Evolutionary conservation across 139 green algal species (phyloP), one percentile per base, ranked within the genome.

Genomic region (Picocystis salinarum): DNA sequence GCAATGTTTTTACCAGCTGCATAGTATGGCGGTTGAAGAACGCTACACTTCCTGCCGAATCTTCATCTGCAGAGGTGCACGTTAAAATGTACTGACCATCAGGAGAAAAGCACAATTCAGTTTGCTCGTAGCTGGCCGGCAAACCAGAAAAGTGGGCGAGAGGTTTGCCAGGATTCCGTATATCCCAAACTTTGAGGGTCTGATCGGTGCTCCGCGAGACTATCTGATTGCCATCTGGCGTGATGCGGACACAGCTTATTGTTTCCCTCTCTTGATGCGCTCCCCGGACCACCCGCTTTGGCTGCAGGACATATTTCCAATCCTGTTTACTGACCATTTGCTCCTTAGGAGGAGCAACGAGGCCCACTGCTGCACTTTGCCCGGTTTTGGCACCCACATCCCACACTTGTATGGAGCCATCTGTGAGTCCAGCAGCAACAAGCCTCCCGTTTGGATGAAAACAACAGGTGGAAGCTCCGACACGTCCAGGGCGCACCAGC

Each of bases 161-260:
- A n/a, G n/a, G n/a, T n/a, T n/a, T n/a, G n/a, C n/a, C n/a, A n/a
- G n/a, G n/a, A n/a, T n/a, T n/a, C n/a, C n/a, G n/a, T n/a, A 29
- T 18, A 46, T 10, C 33, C 34, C 19, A 23, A 36, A 85, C 45
- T 70, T 94, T 94, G 5, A 96, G 33, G 12, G 75, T 92, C 6
- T 58, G 66, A 47, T 97, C 87, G 27, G 56, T 69, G 19, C 48
- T 46, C 19, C 87, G 61, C 4, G 75, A 84, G 5, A 82, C 42
- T 33, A 97, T 30, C 13, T 52, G 71, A 34, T 56, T 39, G 19
- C 64, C 66, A 45, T 88, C 74, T 36, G 54, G 33, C 4, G 61
- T 73, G 59, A 95, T 89, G 15, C 44, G 25, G 1, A 96, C 37
- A 20, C 64, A 61, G 0, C 74, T 86, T 24, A 95, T 78, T n/a